Base-by-base conservation (phyloP, 225 moss, liverwort and hornwort genomes). In the Antitrichia curtipendula region DNA sequence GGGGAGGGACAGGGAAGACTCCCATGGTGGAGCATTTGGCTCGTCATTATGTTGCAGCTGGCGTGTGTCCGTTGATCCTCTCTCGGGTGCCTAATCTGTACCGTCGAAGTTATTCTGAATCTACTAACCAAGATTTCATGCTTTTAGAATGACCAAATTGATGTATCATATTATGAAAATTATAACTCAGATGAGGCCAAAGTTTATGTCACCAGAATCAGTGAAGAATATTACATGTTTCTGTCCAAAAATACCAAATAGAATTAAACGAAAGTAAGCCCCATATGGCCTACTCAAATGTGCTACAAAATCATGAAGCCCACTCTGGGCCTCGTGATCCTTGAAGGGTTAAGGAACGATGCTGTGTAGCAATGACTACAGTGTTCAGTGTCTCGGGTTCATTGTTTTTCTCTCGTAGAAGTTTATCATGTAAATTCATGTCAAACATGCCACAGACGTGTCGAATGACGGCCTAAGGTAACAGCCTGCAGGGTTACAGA, bases 1-100 rank as follows among this genome's bases (percentile, higher is more conserved):
- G 97, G 98, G 98, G 98, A 38, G 98, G 98, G n/a, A 94, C 93
- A 52, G 98, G 98, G 81, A 99, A 97, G 89, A 99, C 96, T 74
- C 98, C 98, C 57, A 99, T 99, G 98, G 98, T 97, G 88, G 98
- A 99, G 90, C 93, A 91, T 90, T 86, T 99, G 89, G 91, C 95
- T 57, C 90, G 91, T 82, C 96, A 92, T 80, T 96, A 91, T 87
- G 89, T 97, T 60, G 89, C 91, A 77, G 95, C 95, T 68, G 90
- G 91, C 41, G 90, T 96, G 50, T 92, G 94, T 81, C 98, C 97
- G 81, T 95, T 99, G 83, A 93, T 99, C 81, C 98, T 99, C 85
- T 94, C 93, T 76, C 95, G 98, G 95, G 97, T 99, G 91, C 91
- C 86, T 75, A 71, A 17, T 76, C 80, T 87, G 64, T 34, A 82